Conservation (phyloP, 768 basidiomycete genomes). For the Coprinellus aureogranulatus region DNA sequence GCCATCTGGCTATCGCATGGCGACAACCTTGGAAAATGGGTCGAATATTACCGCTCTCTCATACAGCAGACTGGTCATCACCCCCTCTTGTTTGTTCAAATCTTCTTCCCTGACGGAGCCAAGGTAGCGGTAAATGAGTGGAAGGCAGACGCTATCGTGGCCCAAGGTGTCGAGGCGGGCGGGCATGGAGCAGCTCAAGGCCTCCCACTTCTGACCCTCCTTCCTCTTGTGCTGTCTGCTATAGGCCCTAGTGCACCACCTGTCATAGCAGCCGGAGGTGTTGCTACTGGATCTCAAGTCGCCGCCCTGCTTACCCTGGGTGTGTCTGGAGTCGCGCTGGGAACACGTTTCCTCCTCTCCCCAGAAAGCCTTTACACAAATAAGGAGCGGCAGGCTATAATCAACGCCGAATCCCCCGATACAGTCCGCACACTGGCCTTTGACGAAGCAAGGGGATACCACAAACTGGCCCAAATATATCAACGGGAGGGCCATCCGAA, state of each 20-base stretch:
- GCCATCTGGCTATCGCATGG: conserved; percentile 81
- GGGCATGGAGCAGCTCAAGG: conserved; percentile 66
- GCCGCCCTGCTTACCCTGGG: conserved; percentile 66
- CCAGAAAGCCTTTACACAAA: conserved; percentile 61
- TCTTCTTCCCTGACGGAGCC: conserved; percentile 62
- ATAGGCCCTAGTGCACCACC: conserved; percentile 44
- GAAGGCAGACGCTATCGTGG: conserved; percentile 72
- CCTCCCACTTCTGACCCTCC: conserved; percentile 57
- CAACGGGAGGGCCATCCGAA: conserved; percentile 61
- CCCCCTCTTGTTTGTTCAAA: conserved; percentile 53
- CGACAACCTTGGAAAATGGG: conserved; percentile 54
- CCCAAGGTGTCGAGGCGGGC: conserved; percentile 83
- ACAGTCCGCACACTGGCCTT: conserved; percentile 64
- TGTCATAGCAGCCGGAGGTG: conserved; percentile 73
- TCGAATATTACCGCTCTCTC: conserved; percentile 51
- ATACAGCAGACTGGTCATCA: conserved; percentile 42
- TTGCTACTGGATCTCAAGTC: conserved; percentile 62
- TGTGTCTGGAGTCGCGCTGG: conserved; percentile 64
- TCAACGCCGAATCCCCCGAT: conserved; percentile 40
- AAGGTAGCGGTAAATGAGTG: conserved; percentile 59
- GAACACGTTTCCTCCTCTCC: conserved; percentile 73
- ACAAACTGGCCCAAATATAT: conserved; percentile 61
- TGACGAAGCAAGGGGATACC: conserved; percentile 53
- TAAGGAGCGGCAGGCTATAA: conserved; percentile 51
- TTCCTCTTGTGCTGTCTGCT: conserved; percentile 51